Evolutionary conservation across 2,329 filamentous ascomycete genomes (phyloP), one percentile per base, ranked within the genome.

Genomic region (Huntiella decipiens): DNA sequence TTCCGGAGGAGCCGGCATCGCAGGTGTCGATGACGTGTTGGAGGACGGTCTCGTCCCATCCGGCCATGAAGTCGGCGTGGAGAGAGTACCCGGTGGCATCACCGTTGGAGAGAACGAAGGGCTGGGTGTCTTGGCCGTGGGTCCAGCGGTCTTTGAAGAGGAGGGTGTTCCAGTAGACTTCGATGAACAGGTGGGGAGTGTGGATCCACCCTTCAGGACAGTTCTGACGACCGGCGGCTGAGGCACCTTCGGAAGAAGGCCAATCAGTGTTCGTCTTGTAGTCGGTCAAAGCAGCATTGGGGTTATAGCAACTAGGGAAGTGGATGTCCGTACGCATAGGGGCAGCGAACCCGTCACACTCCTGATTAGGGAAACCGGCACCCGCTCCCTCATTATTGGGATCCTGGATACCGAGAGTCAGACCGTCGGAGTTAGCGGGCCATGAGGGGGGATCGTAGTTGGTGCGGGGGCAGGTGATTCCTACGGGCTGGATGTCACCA

Each of bases 241-340:
- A 57, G 3, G 57, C 60, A 41, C 58, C 56, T 17, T 51, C 57
- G 41, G 60, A 57, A 3, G 59, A 59, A n/a, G 79, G 79, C 56
- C 72, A 83, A 16, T 63, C 67, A 67, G 79, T 78, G 64, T 83
- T 82, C 53, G 66, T 69, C 56, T 68, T 64, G 64, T 74, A 75
- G 61, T 77, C 66, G 31, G 66, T 61, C 36, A 77, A 63, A 47
- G 71, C 74, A 40, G 69, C 65, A 37, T 68, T 58, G 28, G 78
- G 79, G 59, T 83, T 71, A 69, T 81, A 83, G 66, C 79, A 83
- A 4, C 75, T 77, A 4, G 79, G 79, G 62, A 83, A 81, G 64
- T 80, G 78, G 36, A 82, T 62, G 52, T 83, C 77, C 47, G 71
- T 68, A 35, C 78, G 73, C 38, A 76, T 66, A 49, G 75, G 74